Base-by-base conservation (phyloP, 139 green algal species). In the Chlorella sp. region DNA sequence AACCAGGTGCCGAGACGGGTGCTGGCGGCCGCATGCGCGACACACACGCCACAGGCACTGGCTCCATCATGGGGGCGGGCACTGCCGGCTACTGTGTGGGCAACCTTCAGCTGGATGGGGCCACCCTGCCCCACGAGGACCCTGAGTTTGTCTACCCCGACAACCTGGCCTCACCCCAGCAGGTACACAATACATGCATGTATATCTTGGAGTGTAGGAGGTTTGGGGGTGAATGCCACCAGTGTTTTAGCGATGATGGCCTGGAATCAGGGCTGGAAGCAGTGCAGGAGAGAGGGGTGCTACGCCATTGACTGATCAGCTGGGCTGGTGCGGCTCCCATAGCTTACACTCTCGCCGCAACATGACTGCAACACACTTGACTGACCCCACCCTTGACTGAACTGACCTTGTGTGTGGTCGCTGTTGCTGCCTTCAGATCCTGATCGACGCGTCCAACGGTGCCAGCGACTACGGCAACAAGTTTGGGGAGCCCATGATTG, bases 391-490 rank as follows among this genome's bases (percentile, higher is more conserved):
- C n/a, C n/a, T n/a, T n/a, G n/a, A n/a, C n/a, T n/a, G n/a, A n/a
- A n/a, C n/a, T n/a, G n/a, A n/a, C n/a, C n/a, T n/a, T n/a, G n/a
- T n/a, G n/a, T n/a, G n/a, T n/a, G n/a, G n/a, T n/a, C n/a, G n/a
- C n/a, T n/a, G n/a, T n/a, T n/a, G n/a, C n/a, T n/a, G n/a, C n/a
- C 79, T 88, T 50, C 94, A 98, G 83, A 98, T 99, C 70, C 81
- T 99, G 24, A 96, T 97, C 49, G 95, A 99, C 67, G 94, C 95
- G n/a, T 96, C 88, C 76, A 97, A 99, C 80, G 95, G 93, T 27
- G 95, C 94, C 59, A 95, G 85, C 6, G 96, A 98, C 82, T 98
- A 98, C 67, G 95, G 96, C 75, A 99, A 99, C 89, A 99, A 99
- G 87, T 99, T 99, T 87, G 95, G 96, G 26, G 95, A 99, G 92